Base-by-base conservation (phyloP, 1,284 basidiomycete species). In the Athelia psychrophila region DNA sequence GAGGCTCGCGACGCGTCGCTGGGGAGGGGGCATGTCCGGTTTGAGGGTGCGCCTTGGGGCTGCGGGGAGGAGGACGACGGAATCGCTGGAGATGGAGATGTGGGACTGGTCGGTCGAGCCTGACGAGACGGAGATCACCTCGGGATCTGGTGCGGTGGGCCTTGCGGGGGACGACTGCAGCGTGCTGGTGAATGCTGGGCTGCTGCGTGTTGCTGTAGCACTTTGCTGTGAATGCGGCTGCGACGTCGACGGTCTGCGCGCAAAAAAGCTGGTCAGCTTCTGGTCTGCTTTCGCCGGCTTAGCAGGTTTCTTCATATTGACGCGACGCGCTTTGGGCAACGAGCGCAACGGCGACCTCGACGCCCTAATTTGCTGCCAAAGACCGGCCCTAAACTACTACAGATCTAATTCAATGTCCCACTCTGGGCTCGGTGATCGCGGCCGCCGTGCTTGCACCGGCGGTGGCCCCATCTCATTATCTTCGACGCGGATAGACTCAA, bases 391-490 rank as follows among this genome's bases (percentile, higher is more conserved):
- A 22, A 42, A 42, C 20, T 18, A 42, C 38, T 42, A 42, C 22
- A 46, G 24, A 24, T 46, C 44, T n/a, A 46, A 23, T n/a, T 46
- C 44, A 27, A 46, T 10, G n/a, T 46, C 44, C 44, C 44, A 46
- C 23, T 23, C n/a, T 20, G 44, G 44, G 23, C 44, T 46, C 8
- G 44, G 22, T 20, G 44, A 27, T 46, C 44, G 19, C 20, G 38
- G n/a, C 38, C n/a, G 6, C 38, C 38, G 20, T 50, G 33, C 35
- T 32, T 3, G 10, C 23, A 6, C 13, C 8, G 20, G 13, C 16
- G 35, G 35, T 15, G 25, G 23, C 24, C 44, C 56, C 1, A 33
- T 51, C 3, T 60, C 60, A 49, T 48, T n/a, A n/a, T 49, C 30
- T 38, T 20, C 42, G 25, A 36, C 61, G 50, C 27, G 58, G 60